Base-by-base conservation (phyloP, 805 yeast species). In the Suhomyces sp. region DNA sequence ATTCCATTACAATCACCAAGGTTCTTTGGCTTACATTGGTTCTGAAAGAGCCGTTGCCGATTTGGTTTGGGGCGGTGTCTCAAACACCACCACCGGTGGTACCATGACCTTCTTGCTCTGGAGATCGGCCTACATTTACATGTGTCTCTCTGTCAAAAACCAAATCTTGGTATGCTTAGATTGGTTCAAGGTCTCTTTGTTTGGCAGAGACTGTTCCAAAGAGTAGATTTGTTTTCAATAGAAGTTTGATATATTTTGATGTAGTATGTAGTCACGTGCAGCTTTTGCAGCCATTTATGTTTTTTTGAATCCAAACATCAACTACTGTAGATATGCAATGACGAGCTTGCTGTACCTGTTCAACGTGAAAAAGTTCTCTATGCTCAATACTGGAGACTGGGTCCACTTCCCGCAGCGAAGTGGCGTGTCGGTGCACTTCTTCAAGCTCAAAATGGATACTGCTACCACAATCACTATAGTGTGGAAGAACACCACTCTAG, bases 21-120 rank as follows among this genome's bases (percentile, higher is more conserved):
- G 98, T 71, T 83, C 97, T 27, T 78, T 92, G 59, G 97, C 97
- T 37, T 92, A 92, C 78, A 87, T 92, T 68, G 98, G 98, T 61
- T 77, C 86, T 27, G 98, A 92, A 68, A 81, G 85, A 70, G 98
- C 98, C 47, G 91, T 92, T 63, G 97, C 97, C 44, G 97, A 92
- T 68, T 76, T 93, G 62, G 81, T 85, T 24, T 79, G 87, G 80
- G 87, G 86, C 60, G 86, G 84, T 64, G 87, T 90, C 82, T 83
- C 87, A 52, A 86, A 86, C 64, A 81, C 88, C 62, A 82, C 91
- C 31, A 76, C 89, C 46, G 93, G 96, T 56, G 97, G 97, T 64
- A 79, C 86, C 48, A 75, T 89, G 68, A 89, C 97, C 37, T 91
- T 87, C 79, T 77, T 89, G 69, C 88, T 92, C 81, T 92, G 98